Evolutionary conservation across 1,139 yeast species (phyloP), one percentile per base, ranked within the genome.

Genomic region (Geotrichum citri-aurantii): DNA sequence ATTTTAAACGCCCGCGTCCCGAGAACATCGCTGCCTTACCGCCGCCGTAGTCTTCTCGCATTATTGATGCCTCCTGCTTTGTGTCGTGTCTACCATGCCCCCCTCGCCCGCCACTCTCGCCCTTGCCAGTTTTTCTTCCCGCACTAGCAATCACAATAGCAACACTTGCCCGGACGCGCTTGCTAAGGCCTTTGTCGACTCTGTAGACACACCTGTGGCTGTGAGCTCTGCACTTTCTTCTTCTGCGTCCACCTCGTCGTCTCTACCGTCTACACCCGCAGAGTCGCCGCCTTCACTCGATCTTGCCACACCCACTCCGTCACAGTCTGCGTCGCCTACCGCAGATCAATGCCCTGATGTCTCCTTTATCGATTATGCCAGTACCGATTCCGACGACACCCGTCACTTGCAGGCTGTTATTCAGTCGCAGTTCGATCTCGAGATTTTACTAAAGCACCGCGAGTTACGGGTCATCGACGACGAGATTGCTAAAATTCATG

Each of bases 391-490:
- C 48, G 27, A 46, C 27, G 29, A 23, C 29, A 7, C 26, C 48
- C 14, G 29, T 26, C 48, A 46, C 48, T 23, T 46, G n/a, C 48
- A 24, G 2, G 17, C 48, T 1, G 26, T 46, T 76, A 61, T 71
- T 8, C 62, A 63, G 49, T 77, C 77, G 60, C 85, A 83, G 69
- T 77, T 88, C 37, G 89, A 87, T 69, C 71, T 86, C 58, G 95
- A 88, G 69, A 84, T 87, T 17, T 71, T 88, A 53, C 75, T 87
- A 62, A 86, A 85, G 63, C 91, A 86, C 70, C 80, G 84, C 59
- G 92, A 88, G 69, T 74, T 84, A 55, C 75, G 78, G 27, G 71
- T 79, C 50, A 79, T 86, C 4, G 83, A 84, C 61, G 80, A 79
- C 61, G 92, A 87, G 66, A 79, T 85, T 11, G 81, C 83, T 33